Evolutionary conservation across 2,329 filamentous ascomycete genomes (phyloP), one percentile per base, ranked within the genome.

Genomic region (Sarocladium kiliense): DNA sequence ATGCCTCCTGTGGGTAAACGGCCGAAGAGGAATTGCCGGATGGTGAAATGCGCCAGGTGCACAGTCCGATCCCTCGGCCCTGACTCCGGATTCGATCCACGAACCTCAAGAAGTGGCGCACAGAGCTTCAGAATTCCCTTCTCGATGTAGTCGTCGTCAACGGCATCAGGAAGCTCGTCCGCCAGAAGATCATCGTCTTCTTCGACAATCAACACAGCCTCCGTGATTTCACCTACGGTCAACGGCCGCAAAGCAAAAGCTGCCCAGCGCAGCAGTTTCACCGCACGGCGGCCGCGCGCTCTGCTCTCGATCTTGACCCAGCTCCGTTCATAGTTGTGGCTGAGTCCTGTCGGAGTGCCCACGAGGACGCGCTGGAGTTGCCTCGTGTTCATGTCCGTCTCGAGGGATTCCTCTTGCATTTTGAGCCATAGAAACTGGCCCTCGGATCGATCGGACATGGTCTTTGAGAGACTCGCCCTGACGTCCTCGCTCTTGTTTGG

Each of bases 401-500:
- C 55, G 0, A 72, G 44, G 3, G 61, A 57, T 1, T 60, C 30
- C 7, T 64, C 63, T 11, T 69, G 62, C 56, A 72, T 30, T 14
- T 63, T 66, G 1, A 72, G 57, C 60, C 62, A 71, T 0, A 72
- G 42, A 32, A 73, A 72, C 37, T 71, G 69, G 0, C 67, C 71
- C 1, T 67, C 57, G 25, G 64, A 70, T 1, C 62, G 57, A 2
- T 63, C 50, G 0, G 66, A 55, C 55, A 72, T 62, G n/a, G 41
- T 55, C 3, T 60, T 11, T 1, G 66, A 64, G 1, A 71, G 54
- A 0, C 58, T 42, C 0, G 54, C 1, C 18, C 56, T 57, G 0
- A 66, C 23, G 1, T 39, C 19, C 0, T 63, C 21, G 6, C 54
- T 60, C 18, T 70, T 67, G 2, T 66, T 66, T 0, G 44, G 10